These are phyloP conservation scores for Dalbergia cultrata DNA, from an alignment of 306 rosid genomes.

Conservation along the genomic window DNA sequence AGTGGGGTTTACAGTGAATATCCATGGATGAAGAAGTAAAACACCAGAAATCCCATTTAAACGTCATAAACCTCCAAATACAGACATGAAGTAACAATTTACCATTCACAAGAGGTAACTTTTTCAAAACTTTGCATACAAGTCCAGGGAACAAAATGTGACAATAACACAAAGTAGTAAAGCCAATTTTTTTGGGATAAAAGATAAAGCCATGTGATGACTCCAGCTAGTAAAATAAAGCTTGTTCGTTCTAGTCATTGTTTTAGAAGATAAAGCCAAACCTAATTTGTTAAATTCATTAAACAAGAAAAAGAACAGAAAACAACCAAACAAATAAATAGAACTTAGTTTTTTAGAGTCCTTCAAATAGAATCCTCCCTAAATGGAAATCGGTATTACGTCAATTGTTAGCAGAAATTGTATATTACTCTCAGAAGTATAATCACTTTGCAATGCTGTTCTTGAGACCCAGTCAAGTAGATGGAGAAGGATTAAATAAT, in stretches of 20 bases:
- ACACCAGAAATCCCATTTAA: slow-evolving; percentile 21
- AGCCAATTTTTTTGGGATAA: not conserved
- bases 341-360: not conserved
- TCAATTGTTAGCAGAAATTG: not conserved
- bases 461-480: slow-evolving; percentile 20
- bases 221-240: not conserved
- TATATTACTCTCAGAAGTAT: slow-evolving; percentile 9
- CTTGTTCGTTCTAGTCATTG: not conserved
- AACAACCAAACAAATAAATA: slow-evolving; percentile 4
- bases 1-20: not conserved
- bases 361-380: not conserved
- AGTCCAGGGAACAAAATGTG: slow-evolving; percentile 18
- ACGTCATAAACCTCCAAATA: slow-evolving; percentile 1
- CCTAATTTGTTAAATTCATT: not conserved
- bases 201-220: not conserved
- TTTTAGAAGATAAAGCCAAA: not conserved
- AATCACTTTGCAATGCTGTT: slow-evolving; percentile 18
- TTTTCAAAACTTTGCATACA: not conserved
- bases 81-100: not conserved
- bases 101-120: not conserved
- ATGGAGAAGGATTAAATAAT: not conserved
- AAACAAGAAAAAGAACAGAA: not conserved
- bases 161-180: not conserved
- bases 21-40: slow-evolving; percentile 3
- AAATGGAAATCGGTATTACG: not conserved